Evolutionary conservation across 192 early-diverging fungal genomes (phyloP), one percentile per base, ranked within the genome.

Genomic region (Gigaspora rosea): DNA sequence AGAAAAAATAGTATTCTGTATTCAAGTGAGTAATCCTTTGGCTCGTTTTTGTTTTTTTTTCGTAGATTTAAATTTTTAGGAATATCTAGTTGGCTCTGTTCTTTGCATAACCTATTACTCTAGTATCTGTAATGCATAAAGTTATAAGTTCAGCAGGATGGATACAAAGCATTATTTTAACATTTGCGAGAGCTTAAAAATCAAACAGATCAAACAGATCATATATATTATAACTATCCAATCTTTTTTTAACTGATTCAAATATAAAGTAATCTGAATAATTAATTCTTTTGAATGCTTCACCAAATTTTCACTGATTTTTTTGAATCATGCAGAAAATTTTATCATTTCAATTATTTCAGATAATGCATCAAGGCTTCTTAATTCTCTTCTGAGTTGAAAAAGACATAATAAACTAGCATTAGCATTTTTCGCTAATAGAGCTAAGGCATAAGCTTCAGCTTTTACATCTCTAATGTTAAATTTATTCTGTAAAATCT

Each of bases 1-100:
- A 71, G 69, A 71, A 52, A 48, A 71, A 35, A 71, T 71, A 71
- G 48, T 10, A 71, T 71, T 71, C n/a, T 71, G 59, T 62, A 62
- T 62, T 33, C 59, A n/a, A 18, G 59, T 62, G 18, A 62, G 18
- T 62, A 62, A 62, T 33, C 18, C 49, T 33, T 62, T 62, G 18
- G 18, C 59, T 27, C 59, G 59, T 62, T 62, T 18, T n/a, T 62
- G 59, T 10, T 62, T 62, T 18, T 62, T 62, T 18, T 62, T 18
- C 18, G 18, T 9, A 9, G 59, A 62, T 11, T 8, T 18, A 62
- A 62, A 62, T 62, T 27, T 33, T 62, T n/a, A 27, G 59, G 32
- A 11, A 62, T 33, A 33, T 62, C 59, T 33, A 8, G 7, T 18
- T 62, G 59, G 18, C 59, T 33, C 59, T n/a, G n/a, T 67, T 67